Conservation (phyloP, 2,329 filamentous ascomycete genomes). For the Ceratocystis cubensis region DNA sequence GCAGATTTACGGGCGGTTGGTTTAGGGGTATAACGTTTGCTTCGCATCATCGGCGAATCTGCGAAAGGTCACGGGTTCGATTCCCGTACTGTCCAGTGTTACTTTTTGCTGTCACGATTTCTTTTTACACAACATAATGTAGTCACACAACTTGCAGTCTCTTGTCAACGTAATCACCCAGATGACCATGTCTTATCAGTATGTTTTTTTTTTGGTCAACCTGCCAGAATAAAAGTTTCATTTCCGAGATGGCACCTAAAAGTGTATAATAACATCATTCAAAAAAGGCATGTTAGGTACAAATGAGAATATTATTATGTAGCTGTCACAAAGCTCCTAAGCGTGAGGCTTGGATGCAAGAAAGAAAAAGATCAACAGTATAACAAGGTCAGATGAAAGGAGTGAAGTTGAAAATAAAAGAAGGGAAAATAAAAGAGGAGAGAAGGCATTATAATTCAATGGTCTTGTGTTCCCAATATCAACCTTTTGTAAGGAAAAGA, state of each 20-base stretch:
- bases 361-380: not conserved
- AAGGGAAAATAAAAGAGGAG: not conserved
- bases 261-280: not conserved
- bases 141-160: not conserved
- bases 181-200: not conserved
- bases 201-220: not conserved
- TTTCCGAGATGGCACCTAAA: not conserved
- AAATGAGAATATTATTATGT: not conserved
- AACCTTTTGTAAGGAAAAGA: not conserved
- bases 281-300: not conserved
- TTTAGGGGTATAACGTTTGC: constrained; percentile 20
- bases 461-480: constrained; percentile 8
- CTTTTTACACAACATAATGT: not conserved
- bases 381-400: not conserved
- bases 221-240: not conserved
- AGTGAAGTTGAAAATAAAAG: not conserved
- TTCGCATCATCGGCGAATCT: constrained; percentile 18
- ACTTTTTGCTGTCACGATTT: not conserved
- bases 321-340: not conserved
- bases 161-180: not conserved
- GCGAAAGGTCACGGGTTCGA: constrained; percentile 21
- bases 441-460: not conserved
- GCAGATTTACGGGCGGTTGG: constrained; percentile 12
- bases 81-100: constrained; percentile 19
- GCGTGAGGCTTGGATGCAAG: not conserved